Evolutionary conservation across 306 rosid species (phyloP).

Genomic region (Trichosanthes cucumerina): DNA sequence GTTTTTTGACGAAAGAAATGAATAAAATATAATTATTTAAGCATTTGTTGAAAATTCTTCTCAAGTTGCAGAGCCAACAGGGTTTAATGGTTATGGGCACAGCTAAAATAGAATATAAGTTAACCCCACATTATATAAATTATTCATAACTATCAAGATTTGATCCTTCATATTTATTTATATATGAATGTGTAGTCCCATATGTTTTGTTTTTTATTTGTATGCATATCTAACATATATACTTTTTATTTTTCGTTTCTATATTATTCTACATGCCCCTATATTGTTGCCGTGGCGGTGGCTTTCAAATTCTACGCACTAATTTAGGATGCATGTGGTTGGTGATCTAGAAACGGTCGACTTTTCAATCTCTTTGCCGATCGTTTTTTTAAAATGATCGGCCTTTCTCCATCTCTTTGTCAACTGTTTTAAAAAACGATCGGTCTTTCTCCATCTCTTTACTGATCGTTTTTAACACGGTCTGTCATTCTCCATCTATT

Average conservation of each 20-base stretch:
- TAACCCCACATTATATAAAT: not conserved
- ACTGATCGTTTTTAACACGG: too few species aligned
- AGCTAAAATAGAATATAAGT: not conserved
- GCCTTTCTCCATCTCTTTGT: too few species aligned
- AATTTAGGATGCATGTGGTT: too few species aligned
- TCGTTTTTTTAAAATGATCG: too few species aligned
- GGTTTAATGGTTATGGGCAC: conserved; percentile 8
- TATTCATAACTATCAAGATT: not conserved
- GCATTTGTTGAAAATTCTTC: not conserved
- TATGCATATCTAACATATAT: not conserved
- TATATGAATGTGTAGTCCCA: not conserved
- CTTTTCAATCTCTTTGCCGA: too few species aligned
- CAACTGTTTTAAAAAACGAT: too few species aligned
- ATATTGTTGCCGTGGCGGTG: not conserved
- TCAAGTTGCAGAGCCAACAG: not conserved
- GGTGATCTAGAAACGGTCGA: too few species aligned
- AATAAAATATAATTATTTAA: not conserved
- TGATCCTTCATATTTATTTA: not conserved
- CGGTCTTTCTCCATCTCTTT: too few species aligned
- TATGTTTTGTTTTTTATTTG: not conserved
- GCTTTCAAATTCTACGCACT: too few species aligned
- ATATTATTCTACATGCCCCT: not conserved
- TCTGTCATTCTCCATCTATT: too few species aligned
- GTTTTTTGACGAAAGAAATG: not conserved
- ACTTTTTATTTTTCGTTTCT: too few species aligned